phyloP scores from a whole-genome alignment of 129 eudicot genomes.

The Oenanthe sinensis region DNA sequence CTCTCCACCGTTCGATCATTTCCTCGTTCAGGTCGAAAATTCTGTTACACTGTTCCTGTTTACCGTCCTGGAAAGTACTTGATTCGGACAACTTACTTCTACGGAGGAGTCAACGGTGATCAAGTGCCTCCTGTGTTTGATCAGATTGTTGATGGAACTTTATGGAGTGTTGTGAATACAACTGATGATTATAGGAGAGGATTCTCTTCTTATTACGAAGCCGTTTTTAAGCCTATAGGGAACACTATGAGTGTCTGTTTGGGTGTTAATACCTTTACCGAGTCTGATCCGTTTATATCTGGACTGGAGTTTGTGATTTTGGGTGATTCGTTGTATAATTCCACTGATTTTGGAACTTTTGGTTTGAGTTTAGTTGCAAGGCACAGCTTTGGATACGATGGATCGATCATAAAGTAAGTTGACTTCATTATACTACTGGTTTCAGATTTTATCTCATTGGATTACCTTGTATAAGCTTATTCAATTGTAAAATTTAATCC shows the following conservation, averaged over 20 bases:
- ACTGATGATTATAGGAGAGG: slow-evolving; percentile 56
- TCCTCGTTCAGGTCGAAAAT: slow-evolving; percentile 47
- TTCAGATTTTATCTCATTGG: background rate
- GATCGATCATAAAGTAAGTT: slow-evolving; percentile 45
- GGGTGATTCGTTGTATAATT: slow-evolving; percentile 68
- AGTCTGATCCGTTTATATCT: slow-evolving; percentile 73
- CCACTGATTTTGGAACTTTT: slow-evolving; percentile 50
- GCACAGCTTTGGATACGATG: slow-evolving; percentile 68
- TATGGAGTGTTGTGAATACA: slow-evolving; percentile 81
- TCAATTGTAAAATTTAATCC: background rate
- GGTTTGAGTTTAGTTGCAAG: slow-evolving; percentile 73
- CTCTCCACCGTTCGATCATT: slow-evolving; percentile 72
- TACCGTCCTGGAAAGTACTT: slow-evolving; percentile 41
- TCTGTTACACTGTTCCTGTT: slow-evolving; percentile 72
- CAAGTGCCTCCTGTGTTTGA: slow-evolving; percentile 74
- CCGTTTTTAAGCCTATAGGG: slow-evolving; percentile 56
- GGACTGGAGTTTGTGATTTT: slow-evolving; percentile 54
- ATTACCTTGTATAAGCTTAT: background rate
- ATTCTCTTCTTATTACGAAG: slow-evolving; percentile 60
- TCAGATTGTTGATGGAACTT: slow-evolving; percentile 77
- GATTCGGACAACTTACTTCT: slow-evolving; percentile 69
- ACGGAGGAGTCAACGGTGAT: slow-evolving; percentile 61
- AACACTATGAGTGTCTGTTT: slow-evolving; percentile 72
- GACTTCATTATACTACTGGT: background rate
- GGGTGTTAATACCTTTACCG: slow-evolving; percentile 64